Evolutionary conservation across 2,329 filamentous ascomycete species (phyloP).

Genomic region (Podosphaera leucotricha): DNA sequence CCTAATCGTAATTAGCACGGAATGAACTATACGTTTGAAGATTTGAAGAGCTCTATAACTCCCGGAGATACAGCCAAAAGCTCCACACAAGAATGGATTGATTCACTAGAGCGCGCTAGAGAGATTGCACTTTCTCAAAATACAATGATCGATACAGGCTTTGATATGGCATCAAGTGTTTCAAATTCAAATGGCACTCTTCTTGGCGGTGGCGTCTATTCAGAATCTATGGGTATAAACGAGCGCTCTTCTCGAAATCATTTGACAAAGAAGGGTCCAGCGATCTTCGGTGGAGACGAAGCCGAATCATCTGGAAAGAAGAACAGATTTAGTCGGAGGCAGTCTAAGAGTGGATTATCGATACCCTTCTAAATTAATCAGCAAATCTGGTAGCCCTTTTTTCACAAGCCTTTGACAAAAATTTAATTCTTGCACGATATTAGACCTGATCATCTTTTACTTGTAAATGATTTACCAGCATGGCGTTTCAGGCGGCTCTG

Average conservation of each 20-base stretch:
- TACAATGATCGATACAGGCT: slow-evolving; percentile 37
- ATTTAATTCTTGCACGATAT: not conserved
- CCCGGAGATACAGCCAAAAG: slow-evolving; percentile 38
- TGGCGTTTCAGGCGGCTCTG: not conserved
- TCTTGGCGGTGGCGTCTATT: slow-evolving; percentile 30
- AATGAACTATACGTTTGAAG: slow-evolving; percentile 82
- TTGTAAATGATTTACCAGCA: not conserved
- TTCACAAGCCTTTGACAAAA: not conserved
- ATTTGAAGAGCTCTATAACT: slow-evolving; percentile 46
- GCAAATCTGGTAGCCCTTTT: not conserved
- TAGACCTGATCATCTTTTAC: not conserved
- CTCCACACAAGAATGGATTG: slow-evolving; percentile 77
- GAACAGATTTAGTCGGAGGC: slow-evolving; percentile 64
- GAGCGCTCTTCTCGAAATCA: slow-evolving; percentile 33
- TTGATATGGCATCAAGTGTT: slow-evolving; percentile 46
- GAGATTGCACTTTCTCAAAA: slow-evolving; percentile 62
- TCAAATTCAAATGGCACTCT: slow-evolving; percentile 55
- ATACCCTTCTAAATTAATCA: slow-evolving; percentile 43
- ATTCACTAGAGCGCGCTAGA: slow-evolving; percentile 63
- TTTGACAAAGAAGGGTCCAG: slow-evolving; percentile 37
- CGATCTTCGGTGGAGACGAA: slow-evolving; percentile 23
- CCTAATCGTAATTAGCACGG: slow-evolving; percentile 30
- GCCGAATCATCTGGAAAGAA: slow-evolving; percentile 21
- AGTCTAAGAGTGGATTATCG: slow-evolving; percentile 83
- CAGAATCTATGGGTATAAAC: slow-evolving; percentile 25